Percentiles rank a stretch among this genome's conserved stretches.
phyloP scores from a whole-genome alignment of 495 filamentous ascomycete species.

The Articulospora tetracladia region DNA sequence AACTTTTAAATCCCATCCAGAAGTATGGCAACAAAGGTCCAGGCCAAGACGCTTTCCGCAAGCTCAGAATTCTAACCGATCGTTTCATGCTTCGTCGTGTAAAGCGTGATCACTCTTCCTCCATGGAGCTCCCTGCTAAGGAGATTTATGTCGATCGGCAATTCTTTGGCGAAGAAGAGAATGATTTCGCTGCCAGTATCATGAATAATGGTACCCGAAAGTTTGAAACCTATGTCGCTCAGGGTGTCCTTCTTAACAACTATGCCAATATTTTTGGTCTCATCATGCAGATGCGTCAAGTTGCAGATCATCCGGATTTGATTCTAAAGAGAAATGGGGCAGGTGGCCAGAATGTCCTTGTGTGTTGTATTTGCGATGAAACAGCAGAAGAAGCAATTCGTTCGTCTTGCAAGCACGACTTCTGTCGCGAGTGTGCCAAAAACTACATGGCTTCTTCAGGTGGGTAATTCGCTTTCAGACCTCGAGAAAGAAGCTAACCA shows the following conservation, averaged over 20 bases:
- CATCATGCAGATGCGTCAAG: conserved; percentile 97
- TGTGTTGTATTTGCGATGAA: conserved; percentile 93
- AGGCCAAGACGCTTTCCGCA: conserved; percentile 66
- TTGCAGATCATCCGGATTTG: conserved; percentile 91
- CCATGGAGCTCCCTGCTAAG: conserved; percentile 94
- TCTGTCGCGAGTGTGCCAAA: conserved; percentile 86
- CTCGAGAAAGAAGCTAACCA: background rate
- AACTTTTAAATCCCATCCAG: conserved; percentile 80
- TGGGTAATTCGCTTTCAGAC: conserved; percentile 24
- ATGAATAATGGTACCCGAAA: conserved; percentile 83
- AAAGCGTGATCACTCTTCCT: conserved; percentile 85
- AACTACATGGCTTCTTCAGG: conserved; percentile 75
- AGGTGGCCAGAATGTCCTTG: conserved; percentile 83
- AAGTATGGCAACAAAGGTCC: conserved; percentile 43
- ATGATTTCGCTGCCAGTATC: conserved; percentile 91
- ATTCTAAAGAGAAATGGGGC: conserved; percentile 82
- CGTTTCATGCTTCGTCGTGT: conserved; percentile 91
- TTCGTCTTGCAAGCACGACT: conserved; percentile 89
- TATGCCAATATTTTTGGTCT: conserved; percentile 87
- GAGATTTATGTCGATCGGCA: conserved; percentile 88
- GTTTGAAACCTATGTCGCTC: conserved; percentile 93
- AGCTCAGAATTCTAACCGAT: conserved; percentile 80
- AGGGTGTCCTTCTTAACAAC: conserved; percentile 93
- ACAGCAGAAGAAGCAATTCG: conserved; percentile 91
- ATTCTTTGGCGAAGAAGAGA: conserved; percentile 92